Percentiles rank a stretch among this genome's conserved stretches.
Evolutionary conservation across 352 stramenopile genomes (phyloP).

Genomic region (Globisporangium viniferum): DNA sequence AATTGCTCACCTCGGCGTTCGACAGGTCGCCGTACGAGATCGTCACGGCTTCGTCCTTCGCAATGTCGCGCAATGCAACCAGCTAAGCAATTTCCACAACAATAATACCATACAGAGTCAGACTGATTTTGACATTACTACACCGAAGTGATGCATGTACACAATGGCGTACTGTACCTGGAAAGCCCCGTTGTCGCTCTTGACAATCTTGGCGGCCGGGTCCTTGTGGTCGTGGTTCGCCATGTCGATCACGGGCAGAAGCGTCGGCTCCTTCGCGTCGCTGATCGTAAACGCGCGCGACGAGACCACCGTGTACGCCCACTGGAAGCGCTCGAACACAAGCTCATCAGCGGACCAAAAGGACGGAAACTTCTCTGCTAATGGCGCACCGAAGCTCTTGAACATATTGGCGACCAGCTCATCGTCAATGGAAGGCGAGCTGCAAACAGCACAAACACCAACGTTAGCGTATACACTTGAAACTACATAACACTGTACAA

Average conservation of each 20-base stretch:
- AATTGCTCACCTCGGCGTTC: conserved; percentile 54
- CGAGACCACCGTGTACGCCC: conserved; percentile 68
- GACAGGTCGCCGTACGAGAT: conserved; percentile 74
- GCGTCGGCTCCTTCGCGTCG: conserved; percentile 39
- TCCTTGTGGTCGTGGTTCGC: conserved; percentile 53
- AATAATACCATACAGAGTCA: neutral
- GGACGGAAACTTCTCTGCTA: conserved; percentile 33
- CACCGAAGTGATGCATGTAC: neutral
- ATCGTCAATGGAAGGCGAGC: conserved; percentile 47
- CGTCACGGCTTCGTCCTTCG: conserved; percentile 44
- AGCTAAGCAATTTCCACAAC: conserved; percentile 26
- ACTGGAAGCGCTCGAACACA: conserved; percentile 49
- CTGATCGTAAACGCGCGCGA: conserved; percentile 52
- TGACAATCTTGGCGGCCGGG: conserved; percentile 49
- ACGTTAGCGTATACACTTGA: too few species aligned
- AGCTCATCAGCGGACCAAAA: conserved; percentile 35
- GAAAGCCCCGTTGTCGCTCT: conserved; percentile 35
- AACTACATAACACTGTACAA: too few species aligned
- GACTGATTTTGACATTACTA: neutral
- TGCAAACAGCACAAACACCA: conserved; percentile 10
- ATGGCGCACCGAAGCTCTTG: conserved; percentile 28
- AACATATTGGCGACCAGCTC: conserved; percentile 55
- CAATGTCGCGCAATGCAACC: conserved; percentile 38
- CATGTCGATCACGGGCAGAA: conserved; percentile 80
- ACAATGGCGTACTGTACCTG: conserved; percentile 25